Evolutionary conservation across 1,284 basidiomycete species (phyloP).

Genomic region (Anthracocystis walkeri): DNA sequence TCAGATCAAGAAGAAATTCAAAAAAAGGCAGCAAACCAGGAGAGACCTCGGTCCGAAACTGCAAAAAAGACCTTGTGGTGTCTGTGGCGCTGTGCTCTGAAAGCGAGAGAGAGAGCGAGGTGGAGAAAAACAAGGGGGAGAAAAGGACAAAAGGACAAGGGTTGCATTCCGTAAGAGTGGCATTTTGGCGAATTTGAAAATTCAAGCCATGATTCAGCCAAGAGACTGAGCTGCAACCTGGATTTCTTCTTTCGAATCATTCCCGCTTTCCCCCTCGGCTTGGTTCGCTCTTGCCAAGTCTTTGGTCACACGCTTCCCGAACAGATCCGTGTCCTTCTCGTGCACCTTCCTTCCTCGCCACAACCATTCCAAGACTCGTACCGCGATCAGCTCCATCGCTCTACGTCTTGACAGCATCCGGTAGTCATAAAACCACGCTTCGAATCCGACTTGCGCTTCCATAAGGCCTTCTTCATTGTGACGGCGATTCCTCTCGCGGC

Average conservation of each 20-base stretch:
- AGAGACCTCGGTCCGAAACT: conserved; percentile 12
- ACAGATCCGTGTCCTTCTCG: neutral
- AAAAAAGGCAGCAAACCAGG: neutral
- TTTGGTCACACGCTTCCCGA: neutral
- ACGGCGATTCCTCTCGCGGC: conserved; percentile 1
- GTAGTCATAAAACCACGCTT: neutral
- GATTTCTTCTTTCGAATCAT: neutral
- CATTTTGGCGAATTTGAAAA: conserved; percentile 1
- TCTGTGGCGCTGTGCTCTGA: conserved; percentile 1
- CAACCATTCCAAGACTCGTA: no score
- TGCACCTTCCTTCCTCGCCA: no score
- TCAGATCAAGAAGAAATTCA: conserved; percentile 7
- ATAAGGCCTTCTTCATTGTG: conserved; percentile 6
- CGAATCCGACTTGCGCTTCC: neutral
- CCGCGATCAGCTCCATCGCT: neutral
- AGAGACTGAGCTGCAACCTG: conserved; percentile 1
- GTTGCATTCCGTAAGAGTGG: neutral
- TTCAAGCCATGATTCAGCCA: conserved; percentile 1
- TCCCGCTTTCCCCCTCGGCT: neutral
- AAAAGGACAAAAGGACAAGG: neutral
- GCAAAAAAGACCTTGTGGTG: neutral
- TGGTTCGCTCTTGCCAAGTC: neutral
- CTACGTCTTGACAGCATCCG: neutral
- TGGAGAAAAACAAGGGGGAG: conserved; percentile 3
- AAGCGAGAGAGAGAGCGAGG: neutral